These are phyloP conservation scores for Scenedesmus sp. DNA, from an alignment of 163 green algal species.

Conservation along the genomic window DNA sequence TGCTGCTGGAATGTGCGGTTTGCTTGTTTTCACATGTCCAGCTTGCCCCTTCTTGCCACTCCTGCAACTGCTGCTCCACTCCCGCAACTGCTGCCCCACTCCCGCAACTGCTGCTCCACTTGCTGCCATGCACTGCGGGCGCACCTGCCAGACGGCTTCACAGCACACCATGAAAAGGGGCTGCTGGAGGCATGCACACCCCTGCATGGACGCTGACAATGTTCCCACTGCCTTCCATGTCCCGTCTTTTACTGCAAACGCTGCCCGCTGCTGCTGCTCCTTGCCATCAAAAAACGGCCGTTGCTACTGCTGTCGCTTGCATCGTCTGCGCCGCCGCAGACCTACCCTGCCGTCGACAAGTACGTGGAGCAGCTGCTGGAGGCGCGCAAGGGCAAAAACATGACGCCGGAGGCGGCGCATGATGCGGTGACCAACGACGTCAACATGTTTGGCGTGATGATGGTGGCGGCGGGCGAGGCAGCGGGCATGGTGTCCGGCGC, in stretches of 20 bases:
- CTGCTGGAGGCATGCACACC: slow-evolving; percentile 81
- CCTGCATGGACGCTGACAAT: too few species aligned
- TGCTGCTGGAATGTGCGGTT: too few species aligned
- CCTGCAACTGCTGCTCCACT: too few species aligned
- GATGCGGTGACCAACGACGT: slow-evolving; percentile 64
- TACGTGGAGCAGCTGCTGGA: slow-evolving; percentile 83
- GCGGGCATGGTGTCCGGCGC: slow-evolving; percentile 89
- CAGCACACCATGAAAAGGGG: slow-evolving; percentile 60
- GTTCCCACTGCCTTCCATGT: neutral
- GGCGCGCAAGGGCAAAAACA: slow-evolving; percentile 82
- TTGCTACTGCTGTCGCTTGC: neutral
- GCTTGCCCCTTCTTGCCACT: too few species aligned
- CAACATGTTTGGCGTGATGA: slow-evolving; percentile 90
- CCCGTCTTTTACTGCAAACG: neutral
- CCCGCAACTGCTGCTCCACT: too few species aligned
- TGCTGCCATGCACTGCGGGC: too few species aligned
- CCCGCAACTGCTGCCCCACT: too few species aligned
- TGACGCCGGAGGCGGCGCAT: slow-evolving; percentile 77
- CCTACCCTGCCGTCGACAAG: slow-evolving; percentile 56
- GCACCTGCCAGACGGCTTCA: too few species aligned
- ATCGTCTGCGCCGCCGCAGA: slow-evolving; percentile 26
- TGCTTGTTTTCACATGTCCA: too few species aligned
- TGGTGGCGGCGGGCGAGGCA: slow-evolving; percentile 84
- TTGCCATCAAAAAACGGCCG: too few species aligned
- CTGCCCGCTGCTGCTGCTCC: neutral